A percentile compares a stretch with the other conserved stretches of the same genome.
Conservation (phyloP, 495 filamentous ascomycete species). For the Cryomyces antarcticus region DNA sequence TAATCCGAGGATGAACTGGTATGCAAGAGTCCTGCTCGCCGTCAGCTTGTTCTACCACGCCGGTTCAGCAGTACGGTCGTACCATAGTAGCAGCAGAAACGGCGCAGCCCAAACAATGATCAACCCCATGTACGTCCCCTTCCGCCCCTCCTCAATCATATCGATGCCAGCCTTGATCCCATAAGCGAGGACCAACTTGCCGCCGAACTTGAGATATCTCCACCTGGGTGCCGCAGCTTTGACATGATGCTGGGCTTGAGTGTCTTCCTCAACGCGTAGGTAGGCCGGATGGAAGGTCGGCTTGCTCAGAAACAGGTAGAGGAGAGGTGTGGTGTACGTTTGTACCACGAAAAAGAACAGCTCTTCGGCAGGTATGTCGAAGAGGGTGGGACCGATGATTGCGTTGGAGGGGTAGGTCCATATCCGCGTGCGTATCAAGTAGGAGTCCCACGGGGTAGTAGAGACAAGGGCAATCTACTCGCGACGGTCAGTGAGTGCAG, state of each 20-base stretch:
- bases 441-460: constrained; percentile 53
- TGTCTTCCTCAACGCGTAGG: constrained; percentile 16
- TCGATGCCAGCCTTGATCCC: constrained; percentile 18
- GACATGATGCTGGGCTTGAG: constrained; percentile 1
- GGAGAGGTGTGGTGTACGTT: constrained; percentile 44
- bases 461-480: constrained; percentile 32
- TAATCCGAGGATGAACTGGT: constrained; percentile 34
- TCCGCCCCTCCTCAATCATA: constrained; percentile 21
- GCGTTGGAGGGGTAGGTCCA: constrained; percentile 47
- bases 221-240: constrained; percentile 5
- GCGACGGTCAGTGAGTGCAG: not conserved
- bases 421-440: constrained; percentile 37
- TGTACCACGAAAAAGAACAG: constrained; percentile 60
- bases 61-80: not conserved
- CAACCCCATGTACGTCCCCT: constrained; percentile 40
- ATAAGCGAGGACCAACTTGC: constrained; percentile 22
- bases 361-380: constrained; percentile 42
- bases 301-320: constrained; percentile 44
- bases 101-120: constrained; percentile 47
- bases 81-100: constrained; percentile 42
- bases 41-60: not conserved
- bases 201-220: constrained; percentile 16
- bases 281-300: constrained; percentile 36
- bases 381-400: constrained; percentile 34
- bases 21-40: constrained; percentile 25